phyloP scores from a whole-genome alignment of 1,139 yeast species.

The Yamadazyma triangularis region DNA sequence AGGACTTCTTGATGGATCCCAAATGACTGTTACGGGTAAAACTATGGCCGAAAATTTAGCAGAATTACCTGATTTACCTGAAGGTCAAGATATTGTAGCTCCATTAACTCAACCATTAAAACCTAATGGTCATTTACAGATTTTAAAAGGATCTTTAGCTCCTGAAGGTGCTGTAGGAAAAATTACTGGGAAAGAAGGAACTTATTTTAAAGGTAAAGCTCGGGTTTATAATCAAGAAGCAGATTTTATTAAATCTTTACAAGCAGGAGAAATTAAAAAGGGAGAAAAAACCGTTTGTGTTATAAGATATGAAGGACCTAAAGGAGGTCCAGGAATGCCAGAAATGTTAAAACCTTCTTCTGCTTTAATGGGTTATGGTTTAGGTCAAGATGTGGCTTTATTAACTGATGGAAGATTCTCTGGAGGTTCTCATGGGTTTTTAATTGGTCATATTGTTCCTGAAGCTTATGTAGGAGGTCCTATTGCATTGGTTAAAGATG shows the following conservation, averaged over 20 bases:
- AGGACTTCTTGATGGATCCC: constrained; percentile 80
- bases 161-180: constrained; percentile 98
- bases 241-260: constrained; percentile 78
- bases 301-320: constrained; percentile 97
- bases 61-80: constrained; percentile 60
- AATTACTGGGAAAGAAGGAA: constrained; percentile 98
- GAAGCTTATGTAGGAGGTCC: constrained; percentile 99
- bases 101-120: constrained; percentile 80
- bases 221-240: constrained; percentile 86
- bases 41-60: constrained; percentile 80
- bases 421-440: constrained; percentile 98
- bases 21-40: constrained; percentile 89
- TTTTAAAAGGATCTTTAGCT: constrained; percentile 86
- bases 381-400: constrained; percentile 94
- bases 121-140: constrained; percentile 88
- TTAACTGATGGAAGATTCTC: constrained; percentile 97
- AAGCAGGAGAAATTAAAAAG: constrained; percentile 89
- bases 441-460: constrained; percentile 97
- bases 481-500: constrained; percentile 88
- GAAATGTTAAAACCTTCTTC: constrained; percentile 98
- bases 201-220: constrained; percentile 89
- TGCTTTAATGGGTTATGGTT: constrained; percentile 96
- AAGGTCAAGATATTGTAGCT: constrained; percentile 75
- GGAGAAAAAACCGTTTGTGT: constrained; percentile 96
- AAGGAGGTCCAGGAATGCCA: constrained; percentile 99